Base-by-base conservation (phyloP, 352 stramenopile genomes). In the Peronospora destructor region DNA sequence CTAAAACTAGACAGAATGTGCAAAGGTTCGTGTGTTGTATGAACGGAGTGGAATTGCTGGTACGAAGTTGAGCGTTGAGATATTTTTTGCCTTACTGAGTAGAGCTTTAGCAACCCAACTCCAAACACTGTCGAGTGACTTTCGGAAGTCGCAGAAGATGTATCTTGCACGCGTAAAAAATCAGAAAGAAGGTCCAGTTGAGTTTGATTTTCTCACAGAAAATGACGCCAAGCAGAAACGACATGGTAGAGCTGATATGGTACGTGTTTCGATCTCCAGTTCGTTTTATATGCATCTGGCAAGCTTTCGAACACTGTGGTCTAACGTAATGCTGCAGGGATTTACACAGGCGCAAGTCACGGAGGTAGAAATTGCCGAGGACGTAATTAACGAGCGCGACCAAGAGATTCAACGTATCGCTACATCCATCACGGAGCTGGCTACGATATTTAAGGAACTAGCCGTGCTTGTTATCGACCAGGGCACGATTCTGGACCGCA, bases 391-490 rank as follows among this genome's bases (percentile, higher is more conserved):
- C 50, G 86, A 97, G 64, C 75, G 94, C n/a, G 93, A 98, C 68
- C 68, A 94, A 58, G 94, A 98, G 59, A 98, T 98, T 59, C 75
- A 89, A 49, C 86, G 98, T 59, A 99, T 99, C 71, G 96, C 96
- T 16, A 95, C 97, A 54, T 98, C 85, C 37, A 99, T 99, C 67
- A 96, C 98, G 57, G 97, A 99, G 70, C 71, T 99, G 13, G 95
- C 95, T 30, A 88, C 90, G 44, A 99, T 99, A 69, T 99, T 99
- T 84, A 99, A 99, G 68, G 97, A 99, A 72, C 74, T 99, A 8
- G 95, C 95, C 0, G 95, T 98, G 40, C 81, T 99, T 28, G 97
- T 99, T 13, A 99, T 99, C 73, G 97, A 99, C 72, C 97, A 99
- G 69, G 97, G 97, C 49, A 99, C 97, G 17, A 98, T 99, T 51